Base-by-base conservation (phyloP, 2,329 filamentous ascomycete genomes). In the Rutstroemia sydowiana region DNA sequence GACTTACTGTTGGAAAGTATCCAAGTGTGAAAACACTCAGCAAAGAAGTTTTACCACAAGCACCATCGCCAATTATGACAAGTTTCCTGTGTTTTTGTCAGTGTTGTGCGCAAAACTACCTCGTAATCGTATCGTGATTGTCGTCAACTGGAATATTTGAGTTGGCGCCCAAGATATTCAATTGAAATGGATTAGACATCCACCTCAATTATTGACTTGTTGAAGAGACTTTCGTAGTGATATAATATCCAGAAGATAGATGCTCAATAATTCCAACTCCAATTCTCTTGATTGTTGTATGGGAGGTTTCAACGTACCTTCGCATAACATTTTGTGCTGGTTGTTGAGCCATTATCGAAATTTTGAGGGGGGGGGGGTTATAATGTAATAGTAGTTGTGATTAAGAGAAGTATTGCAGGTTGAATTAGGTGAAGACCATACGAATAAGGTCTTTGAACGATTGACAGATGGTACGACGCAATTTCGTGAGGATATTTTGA, bases 21-120 rank as follows among this genome's bases (percentile, higher is more conserved):
- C 93, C 93, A 50, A 98, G 77, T 32, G 93, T 98, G 71, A 98
- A 98, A 61, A 98, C 93, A 69, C 91, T 96, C 60, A 98, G 76
- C 64, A 98, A 75, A 82, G 89, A 95, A 48, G 93, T 98, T 77
- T 98, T 98, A 65, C 93, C 93, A 72, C 93, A 98, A 62, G 93
- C 93, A 75, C 93, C 93, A 67, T 96, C 91, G 56, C 91, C 91
- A 65, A 96, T 95, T 63, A 96, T 96, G 65, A 96, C 91, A 66
- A 96, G 78, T 75, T 96, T 96, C 76, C 91, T 95, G 67, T 16
- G 47, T 1, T 30, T 26, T 48, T 36, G 39, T 53, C 14, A 51
- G 42, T 42, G 28, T 20, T 26, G 16, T 10, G 45, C 26, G 28
- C 2, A 47, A 34, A 9, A 50, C 26, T 7, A 26, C 20, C 34